A percentile compares a stretch with the other conserved stretches of the same genome.
Evolutionary conservation across 2,329 filamentous ascomycete genomes (phyloP).

Genomic region (Metarhizium sp.): DNA sequence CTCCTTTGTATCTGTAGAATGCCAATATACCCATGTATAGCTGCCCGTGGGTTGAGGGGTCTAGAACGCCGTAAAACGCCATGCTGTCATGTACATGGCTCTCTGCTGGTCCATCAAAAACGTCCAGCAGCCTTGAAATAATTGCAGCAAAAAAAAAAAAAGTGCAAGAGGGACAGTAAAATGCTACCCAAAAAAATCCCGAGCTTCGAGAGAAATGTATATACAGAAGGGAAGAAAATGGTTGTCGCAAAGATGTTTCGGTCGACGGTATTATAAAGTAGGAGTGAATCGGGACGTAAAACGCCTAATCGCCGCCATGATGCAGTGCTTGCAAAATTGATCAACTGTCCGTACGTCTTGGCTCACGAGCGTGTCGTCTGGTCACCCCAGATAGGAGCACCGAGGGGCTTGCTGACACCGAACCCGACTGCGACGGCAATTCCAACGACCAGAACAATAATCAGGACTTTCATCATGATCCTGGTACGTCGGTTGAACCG

Average conservation of each 20-base stretch:
- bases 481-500: conserved; percentile 43
- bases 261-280: conserved; percentile 4
- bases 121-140: neutral
- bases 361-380: conserved; percentile 3
- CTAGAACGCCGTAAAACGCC: conserved; percentile 3
- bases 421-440: conserved; percentile 47
- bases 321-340: neutral
- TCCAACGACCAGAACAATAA: conserved; percentile 42
- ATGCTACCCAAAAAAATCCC: neutral
- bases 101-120: neutral
- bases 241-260: neutral
- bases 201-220: neutral
- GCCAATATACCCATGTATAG: neutral
- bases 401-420: conserved; percentile 51
- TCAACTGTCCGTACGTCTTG: conserved; percentile 7
- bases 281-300: neutral
- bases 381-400: conserved; percentile 47
- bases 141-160: neutral
- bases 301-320: neutral
- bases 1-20: neutral
- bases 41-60: neutral
- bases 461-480: conserved; percentile 44
- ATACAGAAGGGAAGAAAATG: neutral
- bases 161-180: neutral
- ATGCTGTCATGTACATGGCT: conserved; percentile 4